Percentiles rank a stretch among this genome's conserved stretches.
These are phyloP conservation scores for Fusarium tricinctum DNA, from an alignment of 2,329 filamentous ascomycete species.

Conservation along the genomic window DNA sequence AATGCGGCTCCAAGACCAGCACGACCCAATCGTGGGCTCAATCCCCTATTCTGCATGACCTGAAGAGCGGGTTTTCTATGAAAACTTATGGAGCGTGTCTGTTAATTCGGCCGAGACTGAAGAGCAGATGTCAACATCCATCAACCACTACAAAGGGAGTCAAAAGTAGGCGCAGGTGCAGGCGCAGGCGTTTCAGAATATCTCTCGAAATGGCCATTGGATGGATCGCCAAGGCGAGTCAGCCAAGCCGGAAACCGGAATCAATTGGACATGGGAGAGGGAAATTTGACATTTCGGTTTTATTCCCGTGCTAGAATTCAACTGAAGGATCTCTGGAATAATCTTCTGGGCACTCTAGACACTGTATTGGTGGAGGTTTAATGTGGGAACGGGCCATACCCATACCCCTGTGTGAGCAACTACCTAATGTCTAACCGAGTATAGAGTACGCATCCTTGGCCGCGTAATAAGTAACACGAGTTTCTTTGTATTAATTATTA, in stretches of 20 bases:
- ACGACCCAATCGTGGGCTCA: conserved; percentile 29
- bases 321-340: conserved; percentile 15
- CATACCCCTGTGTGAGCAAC: conserved; percentile 8
- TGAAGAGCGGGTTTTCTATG: conserved; percentile 26
- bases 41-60: conserved; percentile 34
- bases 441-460: background rate
- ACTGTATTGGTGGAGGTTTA: conserved; percentile 13
- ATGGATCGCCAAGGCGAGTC: conserved; percentile 14
- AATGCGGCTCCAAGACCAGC: conserved; percentile 17
- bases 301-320: background rate
- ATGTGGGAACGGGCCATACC: conserved; percentile 1
- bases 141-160: background rate
- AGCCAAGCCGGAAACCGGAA: conserved; percentile 44
- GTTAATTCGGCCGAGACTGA: conserved; percentile 33
- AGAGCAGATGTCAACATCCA: background rate
- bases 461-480: conserved; percentile 15
- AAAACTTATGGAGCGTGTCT: conserved; percentile 21
- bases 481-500: conserved; percentile 9
- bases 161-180: background rate
- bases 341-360: background rate
- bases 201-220: conserved; percentile 10
- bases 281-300: background rate
- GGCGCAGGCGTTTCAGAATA: conserved; percentile 11
- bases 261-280: background rate
- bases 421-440: conserved; percentile 16